Evolutionary conservation across 1,284 basidiomycete genomes (phyloP).

Genomic region (Puccinia horiana): DNA sequence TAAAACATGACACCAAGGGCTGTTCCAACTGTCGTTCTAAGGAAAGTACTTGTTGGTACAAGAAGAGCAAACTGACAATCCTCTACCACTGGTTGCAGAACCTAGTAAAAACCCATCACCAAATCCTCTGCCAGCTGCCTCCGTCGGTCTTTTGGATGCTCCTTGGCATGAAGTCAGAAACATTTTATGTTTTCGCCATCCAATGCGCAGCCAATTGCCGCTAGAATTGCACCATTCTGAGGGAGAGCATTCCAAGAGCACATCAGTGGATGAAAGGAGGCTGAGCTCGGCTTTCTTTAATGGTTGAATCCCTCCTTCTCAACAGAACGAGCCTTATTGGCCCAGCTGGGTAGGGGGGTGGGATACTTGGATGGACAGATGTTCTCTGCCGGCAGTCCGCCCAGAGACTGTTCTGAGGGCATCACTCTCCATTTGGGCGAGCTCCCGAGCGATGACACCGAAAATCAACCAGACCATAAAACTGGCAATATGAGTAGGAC

Average conservation of each 20-base stretch:
- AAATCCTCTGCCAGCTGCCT: background rate
- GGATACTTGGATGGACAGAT: conserved; percentile 5
- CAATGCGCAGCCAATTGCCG: background rate
- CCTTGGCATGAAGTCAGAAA: background rate
- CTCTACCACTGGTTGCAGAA: conserved; percentile 14
- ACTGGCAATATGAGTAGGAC: background rate
- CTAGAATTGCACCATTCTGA: background rate
- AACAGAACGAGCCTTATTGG: background rate
- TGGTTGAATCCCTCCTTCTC: background rate
- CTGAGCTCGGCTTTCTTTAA: conserved; percentile 13
- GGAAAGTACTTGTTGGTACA: conserved; percentile 37
- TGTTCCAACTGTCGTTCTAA: conserved; percentile 39
- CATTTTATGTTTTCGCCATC: conserved; percentile 19
- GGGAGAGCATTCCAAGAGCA: background rate
- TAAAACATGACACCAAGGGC: conserved; percentile 39
- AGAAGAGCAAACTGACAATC: conserved; percentile 21
- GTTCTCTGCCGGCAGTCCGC: conserved; percentile 23
- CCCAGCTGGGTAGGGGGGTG: background rate
- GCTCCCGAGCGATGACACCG: conserved; percentile 19
- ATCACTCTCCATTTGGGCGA: conserved; percentile 20
- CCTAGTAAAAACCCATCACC: conserved; percentile 7
- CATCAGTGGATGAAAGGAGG: background rate
- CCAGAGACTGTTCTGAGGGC: conserved; percentile 45
- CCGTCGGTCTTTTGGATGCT: conserved; percentile 15
- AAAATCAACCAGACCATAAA: background rate